phyloP scores from a whole-genome alignment of 1,139 yeast genomes.

The Hemisphaericaspora lyxosophila region DNA sequence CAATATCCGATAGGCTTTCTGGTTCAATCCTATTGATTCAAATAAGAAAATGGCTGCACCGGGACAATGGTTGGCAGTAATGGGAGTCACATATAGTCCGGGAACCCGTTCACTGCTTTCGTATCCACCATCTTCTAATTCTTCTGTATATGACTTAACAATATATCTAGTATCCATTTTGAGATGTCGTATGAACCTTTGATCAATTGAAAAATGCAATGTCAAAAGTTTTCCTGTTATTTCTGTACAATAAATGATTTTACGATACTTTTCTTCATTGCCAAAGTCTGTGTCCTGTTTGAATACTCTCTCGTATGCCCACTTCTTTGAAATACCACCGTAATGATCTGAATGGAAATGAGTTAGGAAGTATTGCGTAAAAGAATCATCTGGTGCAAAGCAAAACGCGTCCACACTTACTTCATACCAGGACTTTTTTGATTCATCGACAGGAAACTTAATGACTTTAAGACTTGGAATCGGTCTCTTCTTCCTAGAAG shows the following conservation, averaged over 20 bases:
- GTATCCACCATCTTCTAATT: constrained; percentile 15
- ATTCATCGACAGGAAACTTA: constrained; percentile 31
- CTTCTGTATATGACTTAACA: constrained; percentile 20
- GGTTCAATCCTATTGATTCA: constrained; percentile 43
- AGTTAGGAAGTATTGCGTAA: constrained; percentile 58
- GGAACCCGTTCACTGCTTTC: constrained; percentile 26
- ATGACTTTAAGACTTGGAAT: constrained; percentile 59
- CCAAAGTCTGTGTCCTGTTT: constrained; percentile 24
- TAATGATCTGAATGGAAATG: constrained; percentile 96
- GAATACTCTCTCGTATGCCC: constrained; percentile 55
- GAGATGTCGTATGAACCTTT: constrained; percentile 49
- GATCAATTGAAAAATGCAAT: constrained; percentile 54
- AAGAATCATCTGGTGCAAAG: constrained; percentile 46
- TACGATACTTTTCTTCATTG: constrained; percentile 42
- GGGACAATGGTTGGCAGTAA: constrained; percentile 95
- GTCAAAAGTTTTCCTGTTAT: constrained; percentile 62
- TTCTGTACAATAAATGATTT: constrained; percentile 63
- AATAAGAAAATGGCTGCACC: constrained; percentile 84
- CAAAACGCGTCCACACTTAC: constrained; percentile 72
- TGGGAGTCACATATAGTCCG: constrained; percentile 56
- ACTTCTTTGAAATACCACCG: constrained; percentile 74
- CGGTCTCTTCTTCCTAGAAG: constrained; percentile 25
- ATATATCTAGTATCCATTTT: constrained; percentile 42
- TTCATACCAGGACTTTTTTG: constrained; percentile 20
- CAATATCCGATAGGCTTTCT: constrained; percentile 38